Evolutionary conservation across 768 basidiomycete species (phyloP).

Genomic region (Boletus reticulatus): DNA sequence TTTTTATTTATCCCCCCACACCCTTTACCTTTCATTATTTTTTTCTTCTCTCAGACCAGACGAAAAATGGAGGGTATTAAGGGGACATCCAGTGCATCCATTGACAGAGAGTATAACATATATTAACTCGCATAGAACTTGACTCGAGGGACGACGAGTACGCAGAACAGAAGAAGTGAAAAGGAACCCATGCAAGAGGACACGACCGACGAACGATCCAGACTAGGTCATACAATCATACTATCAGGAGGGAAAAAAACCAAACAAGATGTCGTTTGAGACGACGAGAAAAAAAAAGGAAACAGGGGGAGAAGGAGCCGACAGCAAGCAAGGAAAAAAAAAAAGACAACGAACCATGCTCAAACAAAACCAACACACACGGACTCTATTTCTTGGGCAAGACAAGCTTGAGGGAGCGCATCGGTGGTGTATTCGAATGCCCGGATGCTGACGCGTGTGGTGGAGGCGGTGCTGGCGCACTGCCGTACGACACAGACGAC

Average conservation of each 20-base stretch:
- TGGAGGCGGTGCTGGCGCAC: conserved; percentile 9
- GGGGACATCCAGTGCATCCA: not conserved
- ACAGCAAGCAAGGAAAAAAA: not conserved
- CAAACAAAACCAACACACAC: not conserved
- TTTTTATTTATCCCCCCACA: no score
- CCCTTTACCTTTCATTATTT: no score
- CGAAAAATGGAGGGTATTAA: no score
- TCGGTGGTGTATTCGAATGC: conserved; percentile 29
- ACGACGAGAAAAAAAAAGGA: not conserved
- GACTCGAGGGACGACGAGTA: not conserved
- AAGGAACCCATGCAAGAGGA: not conserved
- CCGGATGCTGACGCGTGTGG: conserved; percentile 4
- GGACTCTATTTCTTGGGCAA: conserved; percentile 29
- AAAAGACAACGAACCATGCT: not conserved
- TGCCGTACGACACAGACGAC: conserved; percentile 24
- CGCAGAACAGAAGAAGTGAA: not conserved
- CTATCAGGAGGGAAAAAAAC: not conserved
- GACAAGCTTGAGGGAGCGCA: conserved; percentile 31
- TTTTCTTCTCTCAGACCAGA: no score
- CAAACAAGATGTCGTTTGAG: not conserved
- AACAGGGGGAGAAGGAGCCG: not conserved
- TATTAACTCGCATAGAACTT: not conserved
- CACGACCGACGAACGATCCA: no score
- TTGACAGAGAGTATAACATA: not conserved
- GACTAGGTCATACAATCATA: conserved; percentile 15